Evolutionary conservation across 441 rosid species (phyloP).

Genomic region (Sinapis alba): DNA sequence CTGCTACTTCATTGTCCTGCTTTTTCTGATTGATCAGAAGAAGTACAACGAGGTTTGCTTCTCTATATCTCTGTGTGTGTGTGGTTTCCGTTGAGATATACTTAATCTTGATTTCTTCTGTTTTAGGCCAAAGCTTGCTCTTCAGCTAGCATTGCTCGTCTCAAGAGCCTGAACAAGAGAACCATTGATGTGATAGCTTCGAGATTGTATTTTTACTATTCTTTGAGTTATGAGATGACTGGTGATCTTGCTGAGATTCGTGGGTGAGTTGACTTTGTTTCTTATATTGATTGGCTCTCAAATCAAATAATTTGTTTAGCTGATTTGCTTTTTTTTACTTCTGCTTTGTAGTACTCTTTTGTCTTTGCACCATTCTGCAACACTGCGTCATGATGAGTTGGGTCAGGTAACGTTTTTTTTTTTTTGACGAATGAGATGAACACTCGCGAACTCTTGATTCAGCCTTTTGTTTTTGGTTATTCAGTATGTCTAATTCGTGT

Average conservation of each 20-base stretch:
- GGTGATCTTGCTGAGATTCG: constrained; percentile 65
- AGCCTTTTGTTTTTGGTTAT: constrained; percentile 6
- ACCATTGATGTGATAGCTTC: constrained; percentile 63
- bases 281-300: neutral
- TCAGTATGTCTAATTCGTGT: neutral
- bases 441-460: neutral
- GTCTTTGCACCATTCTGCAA: constrained; percentile 51
- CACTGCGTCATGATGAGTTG: constrained; percentile 53
- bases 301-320: neutral
- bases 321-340: neutral
- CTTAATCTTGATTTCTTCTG: neutral
- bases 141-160: constrained; percentile 54
- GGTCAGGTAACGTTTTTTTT: constrained; percentile 54
- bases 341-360: constrained; percentile 44
- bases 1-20: constrained; percentile 58
- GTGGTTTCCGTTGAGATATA: neutral
- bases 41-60: constrained; percentile 47
- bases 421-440: neutral
- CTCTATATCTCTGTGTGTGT: neutral
- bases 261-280: constrained; percentile 42
- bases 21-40: constrained; percentile 62
- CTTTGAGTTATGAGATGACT: constrained; percentile 52
- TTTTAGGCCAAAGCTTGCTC: constrained; percentile 65
- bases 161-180: constrained; percentile 56
- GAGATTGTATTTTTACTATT: constrained; percentile 55